Conservation (phyloP, 768 basidiomycete genomes). For the Fomitopsis pulvina region DNA sequence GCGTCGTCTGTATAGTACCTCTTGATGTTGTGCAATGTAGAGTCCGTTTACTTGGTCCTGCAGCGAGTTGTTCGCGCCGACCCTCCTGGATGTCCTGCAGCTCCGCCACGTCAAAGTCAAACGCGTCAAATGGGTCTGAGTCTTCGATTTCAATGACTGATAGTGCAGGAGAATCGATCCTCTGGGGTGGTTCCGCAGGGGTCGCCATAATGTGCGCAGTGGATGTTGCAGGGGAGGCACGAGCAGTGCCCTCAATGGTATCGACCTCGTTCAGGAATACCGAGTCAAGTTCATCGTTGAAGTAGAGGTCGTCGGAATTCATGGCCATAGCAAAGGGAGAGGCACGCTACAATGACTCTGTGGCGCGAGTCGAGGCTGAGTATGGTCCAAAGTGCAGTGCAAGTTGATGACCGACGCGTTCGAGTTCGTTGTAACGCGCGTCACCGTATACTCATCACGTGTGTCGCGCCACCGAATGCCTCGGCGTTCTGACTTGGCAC, state of each 20-base stretch:
- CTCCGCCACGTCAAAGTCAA: conserved; percentile 45
- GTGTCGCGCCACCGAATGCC: not conserved
- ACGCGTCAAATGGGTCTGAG: conserved; percentile 27
- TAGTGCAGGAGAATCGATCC: conserved; percentile 3
- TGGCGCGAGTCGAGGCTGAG: not conserved
- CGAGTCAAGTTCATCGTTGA: conserved; percentile 56
- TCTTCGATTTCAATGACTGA: conserved; percentile 38
- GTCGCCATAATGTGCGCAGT: conserved; percentile 16
- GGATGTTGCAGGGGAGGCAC: conserved; percentile 22
- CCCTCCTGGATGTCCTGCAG: conserved; percentile 42
- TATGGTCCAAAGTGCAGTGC: not conserved
- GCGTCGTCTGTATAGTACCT: conserved; percentile 53
- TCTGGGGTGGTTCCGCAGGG: conserved; percentile 4
- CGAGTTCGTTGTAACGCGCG: not conserved
- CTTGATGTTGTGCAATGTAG: conserved; percentile 23
- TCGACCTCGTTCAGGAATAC: conserved; percentile 57
- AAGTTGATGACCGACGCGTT: not conserved
- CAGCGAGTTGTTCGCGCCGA: conserved; percentile 29
- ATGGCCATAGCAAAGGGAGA: conserved; percentile 27
- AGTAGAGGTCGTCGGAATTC: conserved; percentile 70
- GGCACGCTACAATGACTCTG: no score
- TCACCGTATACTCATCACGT: not conserved
- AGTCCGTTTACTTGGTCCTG: conserved; percentile 28
- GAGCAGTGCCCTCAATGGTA: conserved; percentile 61
- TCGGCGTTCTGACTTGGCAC: not conserved